Percentiles rank a stretch among this genome's conserved stretches.
phyloP scores from a whole-genome alignment of 352 stramenopile genomes.

The Pythium dissimile region DNA sequence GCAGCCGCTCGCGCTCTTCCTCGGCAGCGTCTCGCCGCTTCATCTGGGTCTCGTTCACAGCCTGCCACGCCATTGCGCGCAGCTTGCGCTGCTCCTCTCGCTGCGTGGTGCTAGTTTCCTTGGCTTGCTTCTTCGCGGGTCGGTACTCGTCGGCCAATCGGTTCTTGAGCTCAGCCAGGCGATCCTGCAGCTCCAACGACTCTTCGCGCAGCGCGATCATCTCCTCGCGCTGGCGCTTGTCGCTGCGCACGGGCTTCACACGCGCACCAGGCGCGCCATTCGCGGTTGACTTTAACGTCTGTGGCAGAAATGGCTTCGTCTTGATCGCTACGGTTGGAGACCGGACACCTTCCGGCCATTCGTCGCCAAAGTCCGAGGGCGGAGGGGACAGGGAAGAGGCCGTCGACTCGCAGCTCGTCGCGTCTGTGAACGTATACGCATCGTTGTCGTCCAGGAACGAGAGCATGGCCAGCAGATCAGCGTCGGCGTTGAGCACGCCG shows the following conservation, averaged over 20 bases:
- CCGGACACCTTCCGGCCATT: not conserved
- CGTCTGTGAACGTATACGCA: not conserved
- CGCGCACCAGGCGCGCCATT: not conserved
- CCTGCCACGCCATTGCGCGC: conserved; percentile 10
- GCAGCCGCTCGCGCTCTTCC: conserved; percentile 1
- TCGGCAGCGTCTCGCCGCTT: conserved; percentile 9
- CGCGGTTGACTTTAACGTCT: no score
- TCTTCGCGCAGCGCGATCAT: conserved; percentile 23
- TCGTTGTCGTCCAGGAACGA: conserved; percentile 7
- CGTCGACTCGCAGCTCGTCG: conserved; percentile 3
- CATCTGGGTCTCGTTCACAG: conserved; percentile 4
- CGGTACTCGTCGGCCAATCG: not conserved
- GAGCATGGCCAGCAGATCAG: conserved; percentile 4
- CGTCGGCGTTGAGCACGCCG: not conserved
- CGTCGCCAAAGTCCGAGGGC: not conserved
- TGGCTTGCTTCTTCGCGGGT: not conserved
- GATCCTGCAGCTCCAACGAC: conserved; percentile 25
- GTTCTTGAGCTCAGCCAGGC: conserved; percentile 21
- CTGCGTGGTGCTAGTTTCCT: conserved; percentile 4
- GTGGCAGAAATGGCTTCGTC: not conserved
- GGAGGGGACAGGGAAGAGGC: not conserved
- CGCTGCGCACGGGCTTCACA: conserved; percentile 4
- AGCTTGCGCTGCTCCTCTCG: conserved; percentile 6
- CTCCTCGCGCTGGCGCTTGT: conserved; percentile 37
- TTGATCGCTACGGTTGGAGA: not conserved